phyloP scores from a whole-genome alignment of 2,329 filamentous ascomycete genomes.

The Xylaria sp. region DNA sequence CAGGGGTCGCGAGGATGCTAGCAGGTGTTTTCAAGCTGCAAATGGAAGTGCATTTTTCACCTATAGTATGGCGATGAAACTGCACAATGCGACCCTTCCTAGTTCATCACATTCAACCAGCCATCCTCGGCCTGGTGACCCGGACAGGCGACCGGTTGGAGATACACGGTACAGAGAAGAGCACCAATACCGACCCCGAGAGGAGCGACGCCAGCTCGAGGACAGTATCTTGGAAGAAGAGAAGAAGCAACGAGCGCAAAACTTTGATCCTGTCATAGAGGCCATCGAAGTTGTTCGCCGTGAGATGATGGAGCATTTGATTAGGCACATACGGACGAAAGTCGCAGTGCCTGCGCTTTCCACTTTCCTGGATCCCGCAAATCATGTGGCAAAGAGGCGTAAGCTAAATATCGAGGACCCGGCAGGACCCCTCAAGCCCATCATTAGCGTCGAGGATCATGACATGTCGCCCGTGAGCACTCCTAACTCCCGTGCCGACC shows the following conservation, averaged over 20 bases:
- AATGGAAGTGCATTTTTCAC: conserved; percentile 89
- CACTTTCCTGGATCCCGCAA: conserved; percentile 82
- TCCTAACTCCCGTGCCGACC: conserved; percentile 70
- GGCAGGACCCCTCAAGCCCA: conserved; percentile 50
- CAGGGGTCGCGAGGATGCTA: conserved; percentile 80
- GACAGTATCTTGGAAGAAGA: conserved; percentile 88
- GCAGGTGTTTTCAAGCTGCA: conserved; percentile 80
- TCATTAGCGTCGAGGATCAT: conserved; percentile 68
- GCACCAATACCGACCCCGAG: conserved; percentile 70
- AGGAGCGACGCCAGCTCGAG: conserved; percentile 77
- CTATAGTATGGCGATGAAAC: conserved; percentile 90
- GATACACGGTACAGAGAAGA: conserved; percentile 71
- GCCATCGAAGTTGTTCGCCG: conserved; percentile 81
- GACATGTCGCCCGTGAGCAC: conserved; percentile 72
- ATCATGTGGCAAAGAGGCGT: conserved; percentile 81
- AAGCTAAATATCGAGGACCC: conserved; percentile 68
- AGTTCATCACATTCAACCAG: conserved; percentile 47
- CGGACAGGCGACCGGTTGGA: conserved; percentile 47
- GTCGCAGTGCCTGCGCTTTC: conserved; percentile 84
- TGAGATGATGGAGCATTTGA: conserved; percentile 86
- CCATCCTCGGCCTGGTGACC: conserved; percentile 41
- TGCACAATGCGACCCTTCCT: conserved; percentile 59
- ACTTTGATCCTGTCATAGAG: conserved; percentile 89
- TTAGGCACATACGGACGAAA: conserved; percentile 88
- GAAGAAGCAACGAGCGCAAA: conserved; percentile 84